Evolutionary conservation across 345 rosid species (phyloP), one percentile per base, ranked within the genome.

Genomic region (Pugionium dolabratum): DNA sequence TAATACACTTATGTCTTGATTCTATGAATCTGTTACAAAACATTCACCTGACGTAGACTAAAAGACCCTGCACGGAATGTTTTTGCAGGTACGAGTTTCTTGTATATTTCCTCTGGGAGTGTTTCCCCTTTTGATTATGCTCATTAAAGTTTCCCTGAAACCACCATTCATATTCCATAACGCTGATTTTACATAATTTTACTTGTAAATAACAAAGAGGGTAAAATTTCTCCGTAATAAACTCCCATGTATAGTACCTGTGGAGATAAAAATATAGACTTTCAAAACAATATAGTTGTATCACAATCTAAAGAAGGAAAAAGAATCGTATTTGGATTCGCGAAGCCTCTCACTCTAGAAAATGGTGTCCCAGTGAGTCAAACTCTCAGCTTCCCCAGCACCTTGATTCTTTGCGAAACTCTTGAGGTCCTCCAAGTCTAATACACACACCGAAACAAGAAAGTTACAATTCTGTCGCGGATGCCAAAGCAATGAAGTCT

Each of bases 301-400:
- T 45, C 28, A 45, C 36, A 45, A 30, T 54, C n/a, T 26, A 30
- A 59, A 18, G 18, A 18, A 32, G 44, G 66, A 63, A 8, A 65
- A 11, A 61, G 62, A 70, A 91, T 85, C 85, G 72, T 84, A 91
- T 85, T 83, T 91, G 37, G 95, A 81, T 68, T 91, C 98, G 54
- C 98, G 98, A 67, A 89, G 92, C 79, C 98, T 88, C 83, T 91
- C 98, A 59, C 92, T 84, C 98, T 96, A 91, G 84, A 85, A 91
- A 65, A n/a, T 76, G 26, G 78, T 79, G 77, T 91, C 98, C 98
- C 98, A 91, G 54, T 91, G 87, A 60, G 36, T 83, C 81, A 91
- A 76, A 53, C 76, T 82, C 63, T 79, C 75, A 76, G 89, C 82
- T 84, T 89, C 98, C 31, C 9, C 40, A 47, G 95, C 91, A 64